Evolutionary conservation across 2,329 filamentous ascomycete species (phyloP).

Genomic region (Aspergillus tubingensis): DNA sequence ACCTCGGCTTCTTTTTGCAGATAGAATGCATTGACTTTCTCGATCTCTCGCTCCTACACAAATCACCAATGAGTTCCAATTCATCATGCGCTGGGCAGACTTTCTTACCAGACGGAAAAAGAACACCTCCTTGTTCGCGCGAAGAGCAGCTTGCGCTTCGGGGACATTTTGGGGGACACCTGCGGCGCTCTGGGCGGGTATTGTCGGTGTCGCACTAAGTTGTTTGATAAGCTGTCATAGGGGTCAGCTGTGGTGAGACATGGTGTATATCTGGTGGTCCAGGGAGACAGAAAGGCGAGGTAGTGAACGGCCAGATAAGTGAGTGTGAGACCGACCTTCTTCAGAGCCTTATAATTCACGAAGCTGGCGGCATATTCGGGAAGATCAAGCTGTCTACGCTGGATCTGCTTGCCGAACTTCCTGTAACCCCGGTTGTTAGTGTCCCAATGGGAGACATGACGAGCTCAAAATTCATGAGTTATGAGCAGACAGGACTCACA

Average conservation of each 20-base stretch:
- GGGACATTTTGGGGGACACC: slow-evolving; percentile 45
- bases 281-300: background rate
- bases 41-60: slow-evolving; percentile 85
- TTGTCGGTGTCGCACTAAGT: slow-evolving; percentile 84
- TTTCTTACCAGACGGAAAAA: slow-evolving; percentile 87
- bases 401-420: slow-evolving; percentile 99
- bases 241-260: slow-evolving; percentile 25
- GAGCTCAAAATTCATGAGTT: background rate
- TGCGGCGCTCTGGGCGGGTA: slow-evolving; percentile 71
- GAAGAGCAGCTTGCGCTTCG: slow-evolving; percentile 84
- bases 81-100: background rate
- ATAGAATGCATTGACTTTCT: slow-evolving; percentile 98
- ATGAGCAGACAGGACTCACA: slow-evolving; percentile 19
- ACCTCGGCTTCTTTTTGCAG: slow-evolving; percentile 98
- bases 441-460: background rate
- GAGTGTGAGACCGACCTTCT: slow-evolving; percentile 70
- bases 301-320: background rate
- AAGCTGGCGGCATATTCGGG: slow-evolving; percentile 99
- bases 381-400: slow-evolving; percentile 97
- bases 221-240: slow-evolving; percentile 88
- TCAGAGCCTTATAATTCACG: slow-evolving; percentile 98
- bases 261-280: background rate
- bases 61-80: slow-evolving; percentile 8
- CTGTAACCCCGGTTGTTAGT: slow-evolving; percentile 50
- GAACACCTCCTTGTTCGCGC: slow-evolving; percentile 97